Base-by-base conservation (phyloP, 2,329 filamentous ascomycete genomes). In the Curvularia sp. region DNA sequence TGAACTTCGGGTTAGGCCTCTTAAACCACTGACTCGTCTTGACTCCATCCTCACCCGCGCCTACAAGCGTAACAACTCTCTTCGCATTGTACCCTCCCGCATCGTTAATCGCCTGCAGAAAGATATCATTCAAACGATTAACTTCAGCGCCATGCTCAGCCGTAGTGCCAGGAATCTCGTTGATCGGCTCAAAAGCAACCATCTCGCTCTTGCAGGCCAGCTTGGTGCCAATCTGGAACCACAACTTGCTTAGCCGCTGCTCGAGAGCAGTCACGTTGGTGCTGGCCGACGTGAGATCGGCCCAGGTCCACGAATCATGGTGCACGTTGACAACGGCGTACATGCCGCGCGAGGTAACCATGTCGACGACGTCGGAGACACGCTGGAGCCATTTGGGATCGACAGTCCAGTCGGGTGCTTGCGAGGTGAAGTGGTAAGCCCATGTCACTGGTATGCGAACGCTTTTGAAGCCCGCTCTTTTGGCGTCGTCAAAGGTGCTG, bases 361-460 rank as follows among this genome's bases (percentile, higher is more conserved):
- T 81, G 61, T 87, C 84, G 9, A 87, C 75, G 1, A 88, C 85
- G 30, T 84, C 81, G 1, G 81, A 82, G 1, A 87, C 85, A 10
- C 86, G 79, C 55, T 85, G 78, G 42, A 87, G 78, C 85, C 84
- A 87, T 0, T 73, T 73, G 0, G 80, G 67, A 60, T 87, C 80
- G 19, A 87, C 80, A 2, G 77, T 83, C 80, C 82, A 87, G 49
- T 80, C 79, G 0, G 85, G 84, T 0, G 83, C 80, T 3, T 74
- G 72, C 4, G 77, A 77, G 3, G 77, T 77, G 66, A 85, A 87
- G 61, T 88, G 85, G 61, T 86, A 80, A 2, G 82, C 79, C 76
- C 84, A 87, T 2, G 85, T 87, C 1, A 87, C 83, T 19, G 86
- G 86, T 42, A 88, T 80, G 12, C 85, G 80, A 48, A 88, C 77